Evolutionary conservation across 2,329 filamentous ascomycete species (phyloP).

Genomic region (Ophiocordyceps robertsii): DNA sequence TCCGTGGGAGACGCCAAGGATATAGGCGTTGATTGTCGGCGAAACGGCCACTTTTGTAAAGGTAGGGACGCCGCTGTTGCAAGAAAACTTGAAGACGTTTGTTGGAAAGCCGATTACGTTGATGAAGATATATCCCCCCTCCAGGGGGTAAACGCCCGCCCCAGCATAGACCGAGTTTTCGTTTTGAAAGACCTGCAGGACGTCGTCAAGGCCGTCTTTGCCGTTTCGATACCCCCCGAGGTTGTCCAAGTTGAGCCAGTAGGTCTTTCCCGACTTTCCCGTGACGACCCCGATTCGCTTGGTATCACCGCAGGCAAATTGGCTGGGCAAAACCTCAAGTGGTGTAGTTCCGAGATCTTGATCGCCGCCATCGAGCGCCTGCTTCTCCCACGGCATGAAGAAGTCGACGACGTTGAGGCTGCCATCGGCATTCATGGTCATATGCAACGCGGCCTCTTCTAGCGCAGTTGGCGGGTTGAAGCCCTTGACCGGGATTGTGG

Average conservation of each 20-base stretch:
- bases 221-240: constrained; percentile 26
- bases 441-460: constrained; percentile 31
- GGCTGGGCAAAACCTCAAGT: constrained; percentile 25
- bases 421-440: constrained; percentile 25
- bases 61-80: constrained; percentile 32
- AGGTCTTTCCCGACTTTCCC: constrained; percentile 37
- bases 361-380: constrained; percentile 33
- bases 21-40: constrained; percentile 33
- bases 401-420: constrained; percentile 34
- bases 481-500: constrained; percentile 22
- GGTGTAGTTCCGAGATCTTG: constrained; percentile 34
- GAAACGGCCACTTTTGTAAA: constrained; percentile 40
- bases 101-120: constrained; percentile 39
- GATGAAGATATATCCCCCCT: constrained; percentile 35
- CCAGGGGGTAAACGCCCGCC: constrained; percentile 31
- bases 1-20: constrained; percentile 42
- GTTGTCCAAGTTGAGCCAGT: constrained; percentile 27
- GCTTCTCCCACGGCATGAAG: constrained; percentile 41
- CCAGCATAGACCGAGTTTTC: constrained; percentile 32
- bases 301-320: constrained; percentile 28
- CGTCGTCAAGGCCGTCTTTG: constrained; percentile 21
- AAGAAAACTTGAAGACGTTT: constrained; percentile 44
- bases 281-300: constrained; percentile 34
- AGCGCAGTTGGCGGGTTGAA: constrained; percentile 25
- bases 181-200: constrained; percentile 30